Evolutionary conservation across 768 basidiomycete genomes (phyloP).

Genomic region (Hysterangium stoloniferum): DNA sequence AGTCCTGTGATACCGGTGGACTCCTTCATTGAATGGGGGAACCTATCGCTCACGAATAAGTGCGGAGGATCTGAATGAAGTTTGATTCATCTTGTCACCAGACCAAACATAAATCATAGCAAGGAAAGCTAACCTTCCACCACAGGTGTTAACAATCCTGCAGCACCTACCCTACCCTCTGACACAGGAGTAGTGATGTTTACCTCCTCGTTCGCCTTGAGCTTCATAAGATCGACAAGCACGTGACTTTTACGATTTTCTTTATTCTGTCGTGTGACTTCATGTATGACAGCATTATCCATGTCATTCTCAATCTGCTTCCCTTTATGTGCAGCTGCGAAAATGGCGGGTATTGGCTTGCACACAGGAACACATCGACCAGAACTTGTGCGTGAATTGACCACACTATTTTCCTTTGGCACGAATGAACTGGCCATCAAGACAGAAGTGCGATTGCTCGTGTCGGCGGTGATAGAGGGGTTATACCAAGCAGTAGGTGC

Average conservation of each 20-base stretch:
- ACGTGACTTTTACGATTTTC: constrained; percentile 7
- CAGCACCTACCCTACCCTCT: background rate
- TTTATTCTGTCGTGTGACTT: constrained; percentile 2
- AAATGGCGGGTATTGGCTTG: constrained; percentile 29
- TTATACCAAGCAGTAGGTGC: background rate
- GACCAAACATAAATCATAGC: too few relatives aligned
- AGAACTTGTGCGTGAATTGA: background rate
- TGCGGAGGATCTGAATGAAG: background rate
- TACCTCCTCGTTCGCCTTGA: constrained; percentile 18
- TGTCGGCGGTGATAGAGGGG: too few relatives aligned
- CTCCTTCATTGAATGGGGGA: constrained; percentile 20
- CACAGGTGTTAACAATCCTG: background rate
- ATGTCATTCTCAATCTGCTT: constrained; percentile 10
- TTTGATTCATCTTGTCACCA: background rate
- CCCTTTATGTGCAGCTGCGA: constrained; percentile 13
- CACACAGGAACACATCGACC: constrained; percentile 7
- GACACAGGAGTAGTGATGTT: background rate
- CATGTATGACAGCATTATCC: constrained; percentile 12
- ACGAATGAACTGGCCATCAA: constrained; percentile 7
- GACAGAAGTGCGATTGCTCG: constrained; percentile 19
- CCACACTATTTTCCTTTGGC: constrained; percentile 6
- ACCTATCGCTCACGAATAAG: constrained; percentile 3
- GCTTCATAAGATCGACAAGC: constrained; percentile 12
- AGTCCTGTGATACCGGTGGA: constrained; percentile 38
- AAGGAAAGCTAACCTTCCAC: constrained; percentile 6